Percentiles rank a stretch among this genome's conserved stretches.
These are phyloP conservation scores for Rhizophagus sp. DNA, from an alignment of 192 early-diverging fungal genomes.

Conservation along the genomic window DNA sequence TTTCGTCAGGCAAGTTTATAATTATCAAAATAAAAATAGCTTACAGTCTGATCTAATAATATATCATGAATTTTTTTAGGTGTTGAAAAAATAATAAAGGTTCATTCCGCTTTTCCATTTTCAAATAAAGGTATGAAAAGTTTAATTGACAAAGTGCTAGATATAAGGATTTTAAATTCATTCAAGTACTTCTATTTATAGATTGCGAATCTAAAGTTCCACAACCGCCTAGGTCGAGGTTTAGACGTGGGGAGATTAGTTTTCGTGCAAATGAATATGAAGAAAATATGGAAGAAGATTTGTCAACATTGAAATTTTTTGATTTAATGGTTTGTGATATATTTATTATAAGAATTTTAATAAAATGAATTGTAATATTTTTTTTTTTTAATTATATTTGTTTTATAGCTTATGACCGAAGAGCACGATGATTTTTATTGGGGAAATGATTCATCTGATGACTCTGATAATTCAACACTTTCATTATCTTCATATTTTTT, in stretches of 20 bases:
- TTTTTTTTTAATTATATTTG: background rate
- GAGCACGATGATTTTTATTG: background rate
- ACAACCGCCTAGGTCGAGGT: background rate
- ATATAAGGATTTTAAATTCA: background rate
- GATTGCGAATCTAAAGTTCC: background rate
- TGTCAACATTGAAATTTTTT: background rate
- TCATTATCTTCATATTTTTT: background rate
- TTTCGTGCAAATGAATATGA: background rate
- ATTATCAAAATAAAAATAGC: background rate
- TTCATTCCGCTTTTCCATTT: conserved; percentile 11
- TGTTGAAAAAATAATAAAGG: conserved; percentile 2
- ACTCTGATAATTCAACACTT: background rate
- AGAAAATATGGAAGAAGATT: conserved; percentile 2
- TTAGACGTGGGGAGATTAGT: background rate
- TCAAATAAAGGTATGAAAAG: background rate
- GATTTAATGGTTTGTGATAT: background rate
- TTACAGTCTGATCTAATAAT: background rate
- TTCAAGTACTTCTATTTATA: background rate
- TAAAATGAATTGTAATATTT: background rate
- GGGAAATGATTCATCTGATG: background rate
- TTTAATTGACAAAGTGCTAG: background rate
- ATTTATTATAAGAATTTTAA: background rate
- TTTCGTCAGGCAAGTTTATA: background rate
- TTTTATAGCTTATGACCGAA: background rate
- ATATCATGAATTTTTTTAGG: background rate